These are phyloP conservation scores for Scenedesmus sp. DNA, from an alignment of 163 green algal genomes.

Conservation along the genomic window DNA sequence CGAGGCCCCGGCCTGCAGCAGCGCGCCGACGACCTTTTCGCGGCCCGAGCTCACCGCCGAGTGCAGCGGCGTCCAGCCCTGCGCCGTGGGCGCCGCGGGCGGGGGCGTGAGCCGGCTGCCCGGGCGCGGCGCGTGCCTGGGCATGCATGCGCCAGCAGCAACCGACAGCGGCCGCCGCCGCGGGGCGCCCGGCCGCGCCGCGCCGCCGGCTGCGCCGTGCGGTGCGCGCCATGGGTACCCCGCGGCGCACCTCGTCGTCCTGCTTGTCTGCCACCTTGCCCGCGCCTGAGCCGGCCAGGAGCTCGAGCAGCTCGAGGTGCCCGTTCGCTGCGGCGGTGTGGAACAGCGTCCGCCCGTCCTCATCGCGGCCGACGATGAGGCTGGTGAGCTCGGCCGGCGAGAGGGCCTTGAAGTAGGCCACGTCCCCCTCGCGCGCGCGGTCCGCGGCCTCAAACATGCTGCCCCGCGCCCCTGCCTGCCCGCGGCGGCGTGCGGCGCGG, in stretches of 20 bases:
- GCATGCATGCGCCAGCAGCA: neutral
- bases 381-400: slow-evolving; percentile 1
- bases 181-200: too few relatives aligned
- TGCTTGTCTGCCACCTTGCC: slow-evolving; percentile 39
- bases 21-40: slow-evolving; percentile 48
- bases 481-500: too few relatives aligned
- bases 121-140: neutral
- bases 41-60: slow-evolving; percentile 58
- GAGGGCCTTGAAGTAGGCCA: slow-evolving; percentile 33
- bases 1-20: slow-evolving; percentile 54
- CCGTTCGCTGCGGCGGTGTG: slow-evolving; percentile 52
- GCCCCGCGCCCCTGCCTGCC: too few relatives aligned
- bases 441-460: slow-evolving; percentile 46
- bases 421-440: slow-evolving; percentile 25
- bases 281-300: slow-evolving; percentile 40
- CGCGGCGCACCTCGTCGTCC: slow-evolving; percentile 55
- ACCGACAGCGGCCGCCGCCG: neutral
- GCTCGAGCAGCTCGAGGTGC: slow-evolving; percentile 49
- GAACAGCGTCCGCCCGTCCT: slow-evolving; percentile 55
- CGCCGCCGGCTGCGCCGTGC: too few relatives aligned
- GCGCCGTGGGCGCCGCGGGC: neutral
- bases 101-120: too few relatives aligned
- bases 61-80: slow-evolving; percentile 67
- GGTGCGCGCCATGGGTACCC: too few relatives aligned
- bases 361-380: slow-evolving; percentile 46